Conservation (phyloP, 495 filamentous ascomycete species). For the Amphirosellinia nigrospora region DNA sequence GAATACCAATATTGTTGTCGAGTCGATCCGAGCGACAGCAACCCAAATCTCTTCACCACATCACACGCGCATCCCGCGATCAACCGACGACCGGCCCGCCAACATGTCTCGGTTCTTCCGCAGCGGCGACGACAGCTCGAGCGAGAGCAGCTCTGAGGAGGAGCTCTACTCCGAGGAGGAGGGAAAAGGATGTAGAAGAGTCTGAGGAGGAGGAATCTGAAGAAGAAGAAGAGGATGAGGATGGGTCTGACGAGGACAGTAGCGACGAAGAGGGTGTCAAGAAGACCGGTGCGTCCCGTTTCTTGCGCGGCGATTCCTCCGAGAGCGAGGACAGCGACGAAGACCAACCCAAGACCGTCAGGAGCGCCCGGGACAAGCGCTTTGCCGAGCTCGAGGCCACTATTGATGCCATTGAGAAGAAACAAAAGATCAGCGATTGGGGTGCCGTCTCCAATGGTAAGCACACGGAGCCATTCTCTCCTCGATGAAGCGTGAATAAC, state of each 20-base stretch:
- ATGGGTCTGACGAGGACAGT: constrained; percentile 65
- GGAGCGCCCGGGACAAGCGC: constrained; percentile 97
- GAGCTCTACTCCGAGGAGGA: constrained; percentile 83
- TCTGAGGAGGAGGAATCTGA: constrained; percentile 51
- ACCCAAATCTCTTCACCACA: background rate
- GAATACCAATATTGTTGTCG: constrained; percentile 4
- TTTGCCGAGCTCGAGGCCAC: constrained; percentile 90
- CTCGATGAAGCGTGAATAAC: background rate
- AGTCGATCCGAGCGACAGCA: background rate
- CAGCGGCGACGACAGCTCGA: constrained; percentile 86
- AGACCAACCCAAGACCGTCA: constrained; percentile 81
- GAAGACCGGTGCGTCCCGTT: constrained; percentile 73
- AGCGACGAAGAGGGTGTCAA: constrained; percentile 67
- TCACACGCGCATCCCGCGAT: constrained; percentile 1
- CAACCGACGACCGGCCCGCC: constrained; percentile 15
- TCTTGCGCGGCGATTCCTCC: constrained; percentile 75
- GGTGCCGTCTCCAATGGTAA: constrained; percentile 85
- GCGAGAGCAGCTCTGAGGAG: constrained; percentile 83
- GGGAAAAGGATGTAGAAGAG: constrained; percentile 55
- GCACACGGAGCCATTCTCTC: constrained; percentile 33
- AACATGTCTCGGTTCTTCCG: constrained; percentile 97
- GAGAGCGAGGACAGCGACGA: constrained; percentile 85
- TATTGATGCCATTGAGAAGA: constrained; percentile 91
- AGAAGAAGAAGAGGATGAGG: constrained; percentile 52
- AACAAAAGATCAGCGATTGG: constrained; percentile 97